Conservation (phyloP, 2,329 filamentous ascomycete genomes). For the Cladosporium sp. region DNA sequence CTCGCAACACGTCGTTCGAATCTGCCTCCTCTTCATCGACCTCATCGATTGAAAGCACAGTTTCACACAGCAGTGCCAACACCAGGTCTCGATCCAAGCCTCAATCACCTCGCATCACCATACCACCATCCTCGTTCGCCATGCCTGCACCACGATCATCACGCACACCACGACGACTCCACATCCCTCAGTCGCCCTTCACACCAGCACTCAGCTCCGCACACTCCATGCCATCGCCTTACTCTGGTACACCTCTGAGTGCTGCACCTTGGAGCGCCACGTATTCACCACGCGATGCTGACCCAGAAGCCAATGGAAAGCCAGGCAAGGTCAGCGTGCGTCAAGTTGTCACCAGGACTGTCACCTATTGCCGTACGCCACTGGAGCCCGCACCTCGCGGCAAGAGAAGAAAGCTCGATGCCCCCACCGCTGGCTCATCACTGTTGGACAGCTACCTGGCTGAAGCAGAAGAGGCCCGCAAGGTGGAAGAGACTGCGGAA, state of each 20-base stretch:
- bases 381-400: conserved; percentile 89
- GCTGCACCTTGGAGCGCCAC: conserved; percentile 33
- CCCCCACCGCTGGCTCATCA: conserved; percentile 68
- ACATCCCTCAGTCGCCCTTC: conserved; percentile 73
- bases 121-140: conserved; percentile 39
- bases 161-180: conserved; percentile 61
- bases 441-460: conserved; percentile 79
- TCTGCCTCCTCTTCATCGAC: conserved; percentile 21
- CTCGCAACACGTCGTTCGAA: conserved; percentile 33
- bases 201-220: conserved; percentile 55
- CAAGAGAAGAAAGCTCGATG: conserved; percentile 74
- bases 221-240: conserved; percentile 61
- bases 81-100: conserved; percentile 18
- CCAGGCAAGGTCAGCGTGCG: conserved; percentile 62
- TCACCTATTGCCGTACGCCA: conserved; percentile 70
- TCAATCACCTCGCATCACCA: conserved; percentile 39
- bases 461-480: conserved; percentile 66
- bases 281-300: conserved; percentile 69
- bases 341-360: conserved; percentile 89
- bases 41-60: conserved; percentile 14
- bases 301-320: conserved; percentile 23
- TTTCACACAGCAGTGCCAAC: conserved; percentile 17
- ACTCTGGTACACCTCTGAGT: conserved; percentile 47
- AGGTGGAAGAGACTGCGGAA: background rate
- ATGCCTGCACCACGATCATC: conserved; percentile 57